These are phyloP conservation scores for Gentiana dahurica DNA, from an alignment of 257 asterid species.

Conservation along the genomic window DNA sequence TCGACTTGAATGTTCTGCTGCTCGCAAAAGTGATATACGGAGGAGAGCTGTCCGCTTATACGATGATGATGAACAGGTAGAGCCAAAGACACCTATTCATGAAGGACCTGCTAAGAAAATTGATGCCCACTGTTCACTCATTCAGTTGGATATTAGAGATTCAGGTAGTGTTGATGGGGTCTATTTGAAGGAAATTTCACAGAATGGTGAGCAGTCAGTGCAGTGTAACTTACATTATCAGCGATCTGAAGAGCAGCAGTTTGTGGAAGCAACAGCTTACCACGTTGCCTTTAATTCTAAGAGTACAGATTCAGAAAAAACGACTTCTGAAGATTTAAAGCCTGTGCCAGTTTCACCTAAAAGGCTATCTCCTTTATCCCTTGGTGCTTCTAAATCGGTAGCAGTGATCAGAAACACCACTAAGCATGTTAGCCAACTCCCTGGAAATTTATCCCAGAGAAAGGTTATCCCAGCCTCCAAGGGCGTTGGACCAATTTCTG, in stretches of 20 bases:
- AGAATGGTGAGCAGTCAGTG: slow-evolving; percentile 26
- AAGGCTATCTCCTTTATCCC: slow-evolving; percentile 30
- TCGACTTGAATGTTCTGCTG: slow-evolving; percentile 26
- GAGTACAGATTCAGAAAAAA: slow-evolving; percentile 31
- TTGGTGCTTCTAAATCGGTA: slow-evolving; percentile 23
- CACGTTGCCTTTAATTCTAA: slow-evolving; percentile 24
- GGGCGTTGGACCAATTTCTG: slow-evolving; percentile 26
- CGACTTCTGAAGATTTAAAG: slow-evolving; percentile 30
- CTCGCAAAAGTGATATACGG: slow-evolving; percentile 27
- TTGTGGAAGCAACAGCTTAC: slow-evolving; percentile 25
- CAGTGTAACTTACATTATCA: slow-evolving; percentile 30
- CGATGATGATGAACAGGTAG: slow-evolving; percentile 65
- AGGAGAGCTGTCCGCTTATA: slow-evolving; percentile 87
- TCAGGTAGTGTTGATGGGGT: slow-evolving; percentile 28
- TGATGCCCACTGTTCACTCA: slow-evolving; percentile 22
- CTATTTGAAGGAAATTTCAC: slow-evolving; percentile 31
- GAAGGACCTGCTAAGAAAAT: slow-evolving; percentile 48
- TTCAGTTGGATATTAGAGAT: slow-evolving; percentile 20
- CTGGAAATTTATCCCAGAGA: slow-evolving; percentile 28
- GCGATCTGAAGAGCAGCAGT: slow-evolving; percentile 34
- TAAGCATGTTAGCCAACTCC: slow-evolving; percentile 32
- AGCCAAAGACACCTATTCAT: slow-evolving; percentile 92
- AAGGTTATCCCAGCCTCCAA: slow-evolving; percentile 31
- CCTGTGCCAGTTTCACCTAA: slow-evolving; percentile 37
- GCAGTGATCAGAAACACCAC: slow-evolving; percentile 32